A percentile compares a stretch with the other conserved stretches of the same genome.
Evolutionary conservation across 345 rosid species (phyloP).

Genomic region (Nasturtium officinale): DNA sequence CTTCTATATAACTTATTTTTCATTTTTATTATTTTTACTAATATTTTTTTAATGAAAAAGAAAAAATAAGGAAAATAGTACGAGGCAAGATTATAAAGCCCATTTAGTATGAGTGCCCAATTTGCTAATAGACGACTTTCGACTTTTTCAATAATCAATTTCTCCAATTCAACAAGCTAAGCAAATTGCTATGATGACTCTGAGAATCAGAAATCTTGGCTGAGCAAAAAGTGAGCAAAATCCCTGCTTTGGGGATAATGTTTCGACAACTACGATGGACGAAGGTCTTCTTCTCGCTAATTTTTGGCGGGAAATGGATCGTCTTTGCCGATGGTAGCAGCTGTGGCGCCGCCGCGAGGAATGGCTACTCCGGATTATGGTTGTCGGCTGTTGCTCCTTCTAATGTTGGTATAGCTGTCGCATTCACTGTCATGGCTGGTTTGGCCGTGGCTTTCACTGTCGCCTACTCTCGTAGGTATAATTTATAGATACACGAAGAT

Average conservation of each 20-base stretch:
- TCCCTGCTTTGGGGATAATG: conserved; percentile 55
- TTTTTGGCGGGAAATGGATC: conserved; percentile 56
- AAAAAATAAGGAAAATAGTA: no score
- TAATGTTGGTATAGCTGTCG: conserved; percentile 62
- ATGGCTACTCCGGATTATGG: conserved; percentile 57
- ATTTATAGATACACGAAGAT: conserved; percentile 7
- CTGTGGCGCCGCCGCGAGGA: conserved; percentile 44
- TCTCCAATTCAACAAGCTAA: background rate
- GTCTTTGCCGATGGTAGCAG: conserved; percentile 51
- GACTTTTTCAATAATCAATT: conserved; percentile 16
- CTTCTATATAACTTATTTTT: no score
- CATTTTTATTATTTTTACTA: no score
- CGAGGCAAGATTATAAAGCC: no score
- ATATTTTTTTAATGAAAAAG: no score
- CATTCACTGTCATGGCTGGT: conserved; percentile 77
- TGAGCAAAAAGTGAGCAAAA: conserved; percentile 31
- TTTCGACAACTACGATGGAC: conserved; percentile 39
- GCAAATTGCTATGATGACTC: conserved; percentile 29
- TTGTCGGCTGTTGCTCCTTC: conserved; percentile 47
- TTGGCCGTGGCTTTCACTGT: conserved; percentile 69
- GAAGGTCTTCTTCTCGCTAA: conserved; percentile 37
- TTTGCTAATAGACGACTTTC: background rate
- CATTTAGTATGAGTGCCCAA: conserved; percentile 7
- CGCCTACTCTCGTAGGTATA: conserved; percentile 67
- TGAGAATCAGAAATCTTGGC: conserved; percentile 26